Percentiles rank a stretch among this genome's conserved stretches.
Evolutionary conservation across 169 alveolate genomes (phyloP).

Genomic region (Theileria parva): DNA sequence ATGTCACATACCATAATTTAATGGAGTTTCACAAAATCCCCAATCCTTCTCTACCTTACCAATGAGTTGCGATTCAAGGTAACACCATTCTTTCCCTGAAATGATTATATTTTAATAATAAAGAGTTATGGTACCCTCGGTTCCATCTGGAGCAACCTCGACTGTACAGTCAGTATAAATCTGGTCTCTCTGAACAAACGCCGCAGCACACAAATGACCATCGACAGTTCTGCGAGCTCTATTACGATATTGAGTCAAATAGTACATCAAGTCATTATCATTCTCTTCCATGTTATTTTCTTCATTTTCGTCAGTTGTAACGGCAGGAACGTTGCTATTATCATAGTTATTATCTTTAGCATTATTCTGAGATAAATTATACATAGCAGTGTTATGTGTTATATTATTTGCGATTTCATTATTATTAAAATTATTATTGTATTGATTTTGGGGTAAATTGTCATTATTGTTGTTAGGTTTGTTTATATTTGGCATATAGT

Average conservation of each 20-base stretch:
- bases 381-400: background rate
- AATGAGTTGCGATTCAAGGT: slow-evolving; percentile 86
- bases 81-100: slow-evolving; percentile 87
- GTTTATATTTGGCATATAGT: background rate
- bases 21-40: slow-evolving; percentile 80
- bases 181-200: slow-evolving; percentile 85
- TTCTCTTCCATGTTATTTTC: slow-evolving; percentile 20
- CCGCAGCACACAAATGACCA: slow-evolving; percentile 88
- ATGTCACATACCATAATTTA: slow-evolving; percentile 68
- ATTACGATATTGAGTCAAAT: slow-evolving; percentile 83
- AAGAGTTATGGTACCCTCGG: slow-evolving; percentile 66
- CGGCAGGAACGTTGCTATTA: background rate
- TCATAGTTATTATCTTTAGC: slow-evolving; percentile 10
- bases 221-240: slow-evolving; percentile 84
- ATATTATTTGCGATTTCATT: slow-evolving; percentile 2
- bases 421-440: background rate
- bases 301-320: background rate
- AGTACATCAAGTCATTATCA: slow-evolving; percentile 63
- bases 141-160: slow-evolving; percentile 88
- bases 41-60: slow-evolving; percentile 81
- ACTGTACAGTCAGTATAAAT: slow-evolving; percentile 87
- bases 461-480: background rate
- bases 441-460: background rate
- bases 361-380: background rate
- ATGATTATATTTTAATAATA: background rate